Conservation (phyloP, 345 rosid genomes). For the Populus deltoides region DNA sequence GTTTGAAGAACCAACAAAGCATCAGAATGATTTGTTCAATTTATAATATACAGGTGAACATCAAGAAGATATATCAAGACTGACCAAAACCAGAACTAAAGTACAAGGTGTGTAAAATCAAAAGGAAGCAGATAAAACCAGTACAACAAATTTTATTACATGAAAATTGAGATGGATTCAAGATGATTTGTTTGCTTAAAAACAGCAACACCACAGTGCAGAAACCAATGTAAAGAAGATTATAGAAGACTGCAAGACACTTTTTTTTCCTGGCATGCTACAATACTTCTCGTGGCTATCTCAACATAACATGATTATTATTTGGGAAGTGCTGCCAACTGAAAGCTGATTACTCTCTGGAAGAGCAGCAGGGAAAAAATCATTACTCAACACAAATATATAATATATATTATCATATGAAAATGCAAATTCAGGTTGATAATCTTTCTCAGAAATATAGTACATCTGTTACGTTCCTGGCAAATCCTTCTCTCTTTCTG, state of each 20-base stretch:
- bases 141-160: neutral
- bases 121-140: neutral
- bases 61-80: neutral
- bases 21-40: neutral
- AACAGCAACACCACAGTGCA: neutral
- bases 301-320: neutral
- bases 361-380: neutral
- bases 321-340: neutral
- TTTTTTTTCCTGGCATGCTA: neutral
- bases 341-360: neutral
- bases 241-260: neutral
- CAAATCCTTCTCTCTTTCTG: neutral
- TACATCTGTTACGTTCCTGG: neutral
- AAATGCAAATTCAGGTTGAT: neutral
- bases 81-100: neutral
- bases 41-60: neutral
- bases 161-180: neutral
- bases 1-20: slow-evolving; percentile 23
- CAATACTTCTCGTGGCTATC: neutral
- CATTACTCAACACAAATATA: neutral
- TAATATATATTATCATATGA: neutral
- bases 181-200: neutral
- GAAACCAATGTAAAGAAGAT: neutral
- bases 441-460: neutral
- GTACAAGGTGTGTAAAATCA: neutral